Evolutionary conservation across 345 rosid species (phyloP), one percentile per base, ranked within the genome.

Genomic region (Pistacia integerrima): DNA sequence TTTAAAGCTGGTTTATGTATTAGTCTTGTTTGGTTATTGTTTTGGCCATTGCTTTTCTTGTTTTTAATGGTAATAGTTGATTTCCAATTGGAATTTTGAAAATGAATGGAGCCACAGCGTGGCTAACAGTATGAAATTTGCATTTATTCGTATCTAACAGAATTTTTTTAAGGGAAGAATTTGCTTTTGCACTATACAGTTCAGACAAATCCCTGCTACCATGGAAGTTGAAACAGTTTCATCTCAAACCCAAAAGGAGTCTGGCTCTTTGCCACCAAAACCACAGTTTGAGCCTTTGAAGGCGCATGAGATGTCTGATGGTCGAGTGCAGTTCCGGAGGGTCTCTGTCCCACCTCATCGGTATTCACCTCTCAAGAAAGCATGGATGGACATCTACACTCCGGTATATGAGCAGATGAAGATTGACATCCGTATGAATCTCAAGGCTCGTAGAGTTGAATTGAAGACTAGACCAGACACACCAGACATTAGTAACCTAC

Each of bases 281-380:
- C 98, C 92, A 1, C 75, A 73, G 57, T 92, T 94, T 66, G 83
- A 74, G 80, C 92, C 97, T 3, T 79, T 94, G 80, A 91, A 82
- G 83, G 92, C 97, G 33, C 98, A 94, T 36, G 98, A 92, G 82
- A 91, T 92, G 92, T 89, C 94, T 10, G 95, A 90, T 46, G 95
- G 97, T 4, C 80, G 72, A 49, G 91, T 90, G 72, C 93, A 94
- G 74, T 87, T 92, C 72, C 77, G 97, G 51, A 93, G 89, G 77
- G 71, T 93, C 13, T 67, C 92, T 0, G 98, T 94, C 25, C 97
- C 98, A 0, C 94, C 94, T 7, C 94, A 91, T 77, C 84, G 97
- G 59, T 93, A 91, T 83, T 62, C 97, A 0, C 97, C 97, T 11
- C 88, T 90, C 58, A 93, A 91, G 89, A 94, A 93, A 79, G 86